Evolutionary conservation across 192 early-diverging fungal species (phyloP).

Genomic region (Coemansia sp.): DNA sequence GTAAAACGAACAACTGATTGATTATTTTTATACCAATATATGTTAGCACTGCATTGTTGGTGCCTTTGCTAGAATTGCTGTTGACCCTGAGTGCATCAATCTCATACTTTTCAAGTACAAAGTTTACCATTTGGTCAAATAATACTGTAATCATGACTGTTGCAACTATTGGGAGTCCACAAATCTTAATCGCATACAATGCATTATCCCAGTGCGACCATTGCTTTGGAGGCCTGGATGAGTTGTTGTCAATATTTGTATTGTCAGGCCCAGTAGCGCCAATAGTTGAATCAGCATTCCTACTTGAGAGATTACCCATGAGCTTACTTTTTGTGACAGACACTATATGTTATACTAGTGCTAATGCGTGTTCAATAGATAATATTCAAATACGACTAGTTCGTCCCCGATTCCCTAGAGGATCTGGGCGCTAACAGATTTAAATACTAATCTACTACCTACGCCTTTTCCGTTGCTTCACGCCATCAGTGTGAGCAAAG

Average conservation of each 20-base stretch:
- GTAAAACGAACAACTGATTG: not conserved
- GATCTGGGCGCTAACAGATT: too few species aligned
- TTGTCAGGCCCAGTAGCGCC: too few species aligned
- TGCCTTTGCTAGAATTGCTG: not conserved
- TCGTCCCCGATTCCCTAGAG: too few species aligned
- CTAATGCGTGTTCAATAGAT: too few species aligned
- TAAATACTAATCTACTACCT: too few species aligned
- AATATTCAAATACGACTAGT: too few species aligned
- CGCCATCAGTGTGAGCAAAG: too few species aligned
- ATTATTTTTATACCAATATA: not conserved
- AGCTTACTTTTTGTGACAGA: not conserved
- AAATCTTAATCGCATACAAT: constrained; percentile 46
- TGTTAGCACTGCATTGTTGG: not conserved
- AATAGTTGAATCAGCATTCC: not conserved
- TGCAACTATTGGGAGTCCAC: not conserved
- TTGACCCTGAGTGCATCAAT: not conserved
- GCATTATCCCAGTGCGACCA: constrained; percentile 53
- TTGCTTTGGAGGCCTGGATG: not conserved
- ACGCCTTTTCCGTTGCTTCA: too few species aligned
- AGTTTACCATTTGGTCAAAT: not conserved
- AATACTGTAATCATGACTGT: not conserved
- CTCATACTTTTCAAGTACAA: not conserved
- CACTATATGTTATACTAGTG: too few species aligned
- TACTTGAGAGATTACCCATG: not conserved
- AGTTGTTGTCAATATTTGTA: too few species aligned